Evolutionary conservation across 345 rosid species (phyloP), one percentile per base, ranked within the genome.

Genomic region (Aegle marmelos): DNA sequence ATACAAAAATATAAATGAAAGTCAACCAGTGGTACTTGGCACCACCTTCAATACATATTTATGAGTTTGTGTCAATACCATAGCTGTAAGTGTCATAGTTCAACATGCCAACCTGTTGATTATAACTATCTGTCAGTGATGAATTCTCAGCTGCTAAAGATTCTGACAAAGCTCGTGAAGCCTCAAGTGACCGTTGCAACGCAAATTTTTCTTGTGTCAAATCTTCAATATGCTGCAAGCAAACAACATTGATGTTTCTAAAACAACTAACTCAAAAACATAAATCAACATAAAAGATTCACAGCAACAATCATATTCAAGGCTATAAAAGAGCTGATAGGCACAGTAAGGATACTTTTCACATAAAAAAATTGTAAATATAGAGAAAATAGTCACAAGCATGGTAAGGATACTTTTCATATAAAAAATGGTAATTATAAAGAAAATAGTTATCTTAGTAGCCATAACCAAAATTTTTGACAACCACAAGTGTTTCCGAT

Each of bases 101-200:
- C 48, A 53, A 53, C 53, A 79, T 39, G 76, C 82, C 74, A 78
- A 94, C 98, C 99, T 97, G 99, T 70, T 91, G 98, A 77, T 97
- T 97, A 72, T 91, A 97, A 76, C 82, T 94, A 79, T 97, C 97
- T 25, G 98, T 91, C 87, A 97, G 76, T 6, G 98, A 94, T 65
- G 98, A 91, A 85, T 97, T 97, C 85, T 97, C 99, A 74, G 96
- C 80, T 75, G 99, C 99, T 86, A 97, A 86, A 57, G 99, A 94
- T 86, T 94, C 98, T 21, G 99, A 91, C 78, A 97, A 86, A 62
- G 90, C 79, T 78, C 90, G 93, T 64, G 99, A 94, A 80, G 97
- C 94, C 85, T 97, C 99, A 70, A 97, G 97, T 79, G 98, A 94
- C 87, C 98, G 89, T 91, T 93, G 98, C 88, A 97, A 83, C 70